phyloP scores from a whole-genome alignment of 495 filamentous ascomycete genomes.

The Tetracladium setigerum region DNA sequence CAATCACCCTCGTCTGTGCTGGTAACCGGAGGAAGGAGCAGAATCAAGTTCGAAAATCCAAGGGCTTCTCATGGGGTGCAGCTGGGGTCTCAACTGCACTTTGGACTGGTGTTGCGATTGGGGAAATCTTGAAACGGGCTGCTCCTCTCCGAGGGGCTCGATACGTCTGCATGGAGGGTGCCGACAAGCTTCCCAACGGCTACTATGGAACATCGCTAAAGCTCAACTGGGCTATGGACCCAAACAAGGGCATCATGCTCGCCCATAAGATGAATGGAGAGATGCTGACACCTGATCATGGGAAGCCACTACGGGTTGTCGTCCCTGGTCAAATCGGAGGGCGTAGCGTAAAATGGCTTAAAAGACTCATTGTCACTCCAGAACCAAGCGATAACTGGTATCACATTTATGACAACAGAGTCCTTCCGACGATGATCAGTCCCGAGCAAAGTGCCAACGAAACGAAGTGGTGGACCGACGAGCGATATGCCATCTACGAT shows the following conservation, averaged over 20 bases:
- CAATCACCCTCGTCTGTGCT: constrained; percentile 87
- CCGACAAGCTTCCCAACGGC: constrained; percentile 84
- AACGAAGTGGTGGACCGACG: constrained; percentile 79
- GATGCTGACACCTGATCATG: constrained; percentile 76
- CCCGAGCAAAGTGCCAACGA: constrained; percentile 74
- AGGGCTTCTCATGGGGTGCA: constrained; percentile 94
- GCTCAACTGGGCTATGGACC: constrained; percentile 82
- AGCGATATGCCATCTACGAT: constrained; percentile 92
- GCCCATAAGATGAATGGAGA: constrained; percentile 94
- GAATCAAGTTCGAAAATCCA: constrained; percentile 83
- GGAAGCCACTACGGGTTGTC: constrained; percentile 74
- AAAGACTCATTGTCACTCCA: constrained; percentile 70
- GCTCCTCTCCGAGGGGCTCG: constrained; percentile 62
- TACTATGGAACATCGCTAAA: constrained; percentile 87
- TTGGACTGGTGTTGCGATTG: constrained; percentile 78
- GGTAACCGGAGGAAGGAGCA: constrained; percentile 94
- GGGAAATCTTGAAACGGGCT: constrained; percentile 63
- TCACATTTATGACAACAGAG: constrained; percentile 90
- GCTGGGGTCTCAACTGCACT: constrained; percentile 84
- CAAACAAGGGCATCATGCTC: constrained; percentile 79
- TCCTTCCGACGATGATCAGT: constrained; percentile 80
- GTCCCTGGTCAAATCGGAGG: constrained; percentile 94
- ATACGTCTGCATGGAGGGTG: constrained; percentile 92
- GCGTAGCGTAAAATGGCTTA: constrained; percentile 93
- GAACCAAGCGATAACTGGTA: constrained; percentile 92